Evolutionary conservation across 2,329 filamentous ascomycete species (phyloP).

Genomic region (Fusarium scirpi): DNA sequence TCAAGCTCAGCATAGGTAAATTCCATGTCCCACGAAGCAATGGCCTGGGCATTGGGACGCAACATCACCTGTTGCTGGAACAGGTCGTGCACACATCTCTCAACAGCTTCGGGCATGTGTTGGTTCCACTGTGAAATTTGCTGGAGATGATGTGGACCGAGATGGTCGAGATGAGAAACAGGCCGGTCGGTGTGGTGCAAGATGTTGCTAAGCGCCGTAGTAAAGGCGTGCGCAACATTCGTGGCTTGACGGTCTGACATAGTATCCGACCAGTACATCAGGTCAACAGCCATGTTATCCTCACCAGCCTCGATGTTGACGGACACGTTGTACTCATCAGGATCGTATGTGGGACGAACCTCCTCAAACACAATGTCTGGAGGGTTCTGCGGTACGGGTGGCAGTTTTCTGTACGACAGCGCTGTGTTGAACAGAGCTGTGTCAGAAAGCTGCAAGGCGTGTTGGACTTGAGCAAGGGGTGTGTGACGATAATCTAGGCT

Average conservation of each 20-base stretch:
- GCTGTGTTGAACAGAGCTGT: conserved; percentile 44
- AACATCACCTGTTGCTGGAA: conserved; percentile 13
- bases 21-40: conserved; percentile 35
- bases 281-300: conserved; percentile 33
- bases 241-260: conserved; percentile 33
- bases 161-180: conserved; percentile 22
- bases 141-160: not conserved
- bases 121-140: conserved; percentile 30
- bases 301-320: conserved; percentile 40
- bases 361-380: conserved; percentile 40
- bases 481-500: conserved; percentile 33
- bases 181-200: conserved; percentile 18
- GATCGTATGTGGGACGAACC: conserved; percentile 40
- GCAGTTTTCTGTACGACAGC: conserved; percentile 42
- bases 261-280: conserved; percentile 44
- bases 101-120: conserved; percentile 8
- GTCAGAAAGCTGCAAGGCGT: conserved; percentile 39
- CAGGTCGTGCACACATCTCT: conserved; percentile 29
- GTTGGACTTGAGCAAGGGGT: conserved; percentile 36
- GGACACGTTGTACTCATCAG: conserved; percentile 41
- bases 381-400: conserved; percentile 2
- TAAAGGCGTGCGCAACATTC: conserved; percentile 37
- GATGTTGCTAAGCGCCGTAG: conserved; percentile 36
- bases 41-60: conserved; percentile 11
- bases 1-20: conserved; percentile 40